phyloP scores from a whole-genome alignment of 495 filamentous ascomycete species.

The Lasiosphaeris hirsuta region DNA sequence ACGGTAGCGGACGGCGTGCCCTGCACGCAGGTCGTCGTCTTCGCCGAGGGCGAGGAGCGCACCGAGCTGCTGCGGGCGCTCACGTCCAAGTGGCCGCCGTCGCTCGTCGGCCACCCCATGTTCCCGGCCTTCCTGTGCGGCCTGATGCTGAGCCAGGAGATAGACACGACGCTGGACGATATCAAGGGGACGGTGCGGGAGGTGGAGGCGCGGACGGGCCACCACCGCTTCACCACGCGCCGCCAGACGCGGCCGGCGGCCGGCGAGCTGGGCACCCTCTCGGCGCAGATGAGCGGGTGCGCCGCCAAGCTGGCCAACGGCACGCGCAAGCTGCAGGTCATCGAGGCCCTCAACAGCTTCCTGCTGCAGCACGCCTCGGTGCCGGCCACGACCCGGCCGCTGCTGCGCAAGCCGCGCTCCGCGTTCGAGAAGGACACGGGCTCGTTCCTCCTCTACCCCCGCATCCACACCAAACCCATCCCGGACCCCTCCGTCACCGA shows the following conservation, averaged over 20 bases:
- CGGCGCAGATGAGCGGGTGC: slow-evolving; percentile 28
- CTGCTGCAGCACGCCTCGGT: slow-evolving; percentile 15
- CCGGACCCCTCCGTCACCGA: neutral
- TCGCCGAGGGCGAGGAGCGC: slow-evolving; percentile 25
- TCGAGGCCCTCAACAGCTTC: slow-evolving; percentile 24
- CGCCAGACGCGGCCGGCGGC: slow-evolving; percentile 24
- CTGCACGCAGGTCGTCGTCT: slow-evolving; percentile 15
- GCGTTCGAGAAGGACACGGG: neutral
- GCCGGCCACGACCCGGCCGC: neutral
- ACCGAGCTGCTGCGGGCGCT: slow-evolving; percentile 18
- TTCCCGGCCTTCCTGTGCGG: slow-evolving; percentile 27
- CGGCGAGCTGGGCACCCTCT: slow-evolving; percentile 26
- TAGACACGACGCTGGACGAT: slow-evolving; percentile 24
- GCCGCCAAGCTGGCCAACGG: slow-evolving; percentile 32
- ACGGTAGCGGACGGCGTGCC: neutral
- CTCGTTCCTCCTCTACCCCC: neutral
- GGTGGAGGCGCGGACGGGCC: slow-evolving; percentile 29
- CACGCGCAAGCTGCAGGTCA: slow-evolving; percentile 25
- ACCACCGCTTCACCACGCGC: slow-evolving; percentile 25
- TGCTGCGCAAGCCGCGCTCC: neutral
- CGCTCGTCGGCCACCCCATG: slow-evolving; percentile 19
- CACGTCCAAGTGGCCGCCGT: slow-evolving; percentile 16
- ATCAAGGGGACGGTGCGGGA: slow-evolving; percentile 27
- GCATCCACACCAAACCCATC: neutral
- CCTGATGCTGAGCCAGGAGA: slow-evolving; percentile 23